Evolutionary conservation across 2,329 filamentous ascomycete genomes (phyloP).

Genomic region (Penicillium sp.): DNA sequence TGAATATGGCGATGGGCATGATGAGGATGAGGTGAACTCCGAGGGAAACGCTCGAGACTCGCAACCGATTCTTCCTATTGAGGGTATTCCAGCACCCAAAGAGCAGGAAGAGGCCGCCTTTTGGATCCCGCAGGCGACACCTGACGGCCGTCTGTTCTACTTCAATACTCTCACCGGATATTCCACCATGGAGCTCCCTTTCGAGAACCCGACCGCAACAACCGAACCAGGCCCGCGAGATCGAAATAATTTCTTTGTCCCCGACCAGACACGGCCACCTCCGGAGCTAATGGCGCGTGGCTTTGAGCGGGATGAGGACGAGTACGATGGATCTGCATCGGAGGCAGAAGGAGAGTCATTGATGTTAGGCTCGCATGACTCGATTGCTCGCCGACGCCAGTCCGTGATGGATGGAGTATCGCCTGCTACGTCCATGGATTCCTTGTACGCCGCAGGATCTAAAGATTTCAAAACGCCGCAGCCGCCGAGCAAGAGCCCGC

Average conservation of each 20-base stretch:
- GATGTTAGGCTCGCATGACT: slow-evolving; percentile 66
- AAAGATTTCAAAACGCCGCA: slow-evolving; percentile 49
- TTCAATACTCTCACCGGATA: slow-evolving; percentile 98
- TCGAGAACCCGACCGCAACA: slow-evolving; percentile 79
- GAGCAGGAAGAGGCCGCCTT: slow-evolving; percentile 88
- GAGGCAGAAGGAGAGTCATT: slow-evolving; percentile 77
- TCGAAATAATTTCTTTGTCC: slow-evolving; percentile 81
- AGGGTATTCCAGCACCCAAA: slow-evolving; percentile 56
- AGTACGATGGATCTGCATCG: slow-evolving; percentile 86
- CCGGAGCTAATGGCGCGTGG: slow-evolving; percentile 87
- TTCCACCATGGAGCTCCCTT: slow-evolving; percentile 87
- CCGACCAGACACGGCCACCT: slow-evolving; percentile 84
- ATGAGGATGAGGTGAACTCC: slow-evolving; percentile 64
- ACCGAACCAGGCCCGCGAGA: slow-evolving; percentile 84
- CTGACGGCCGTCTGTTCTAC: slow-evolving; percentile 90
- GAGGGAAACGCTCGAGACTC: slow-evolving; percentile 64
- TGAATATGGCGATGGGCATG: slow-evolving; percentile 61
- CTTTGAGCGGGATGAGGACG: slow-evolving; percentile 78
- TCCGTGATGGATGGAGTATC: slow-evolving; percentile 72
- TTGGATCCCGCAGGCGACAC: slow-evolving; percentile 96
- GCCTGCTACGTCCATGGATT: slow-evolving; percentile 87
- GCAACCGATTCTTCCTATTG: slow-evolving; percentile 62
- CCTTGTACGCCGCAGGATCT: slow-evolving; percentile 68
- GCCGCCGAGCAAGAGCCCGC: slow-evolving; percentile 17
- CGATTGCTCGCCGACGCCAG: slow-evolving; percentile 63